Evolutionary conservation across 106 monocot species (phyloP), one percentile per base, ranked within the genome.

Genomic region (Phalaenopsis equestris): DNA sequence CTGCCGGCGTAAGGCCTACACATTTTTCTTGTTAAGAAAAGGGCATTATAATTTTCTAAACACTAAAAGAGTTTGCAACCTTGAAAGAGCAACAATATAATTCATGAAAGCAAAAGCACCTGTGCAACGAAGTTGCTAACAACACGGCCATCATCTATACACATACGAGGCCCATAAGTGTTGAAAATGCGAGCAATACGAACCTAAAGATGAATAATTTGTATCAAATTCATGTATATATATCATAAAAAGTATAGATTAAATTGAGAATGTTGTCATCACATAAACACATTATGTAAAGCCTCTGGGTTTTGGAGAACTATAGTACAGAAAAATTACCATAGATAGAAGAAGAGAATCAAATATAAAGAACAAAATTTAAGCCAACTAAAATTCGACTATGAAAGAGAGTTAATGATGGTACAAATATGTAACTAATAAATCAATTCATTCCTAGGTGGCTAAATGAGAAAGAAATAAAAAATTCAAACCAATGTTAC

Each of bases 111-210:
- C 2, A 24, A 52, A 61, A 77, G 42, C 81, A 93, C 93, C 90
- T 94, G 91, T 30, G 91, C 91, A 57, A 94, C 91, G 65, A 94
- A 94, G 78, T 91, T 94, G 90, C 94, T 94, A 42, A 91, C 94
- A 64, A 94, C 94, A 79, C 94, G 89, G 14, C 91, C 93, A 89
- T 90, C 88, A 88, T 92, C 92, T 77, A 92, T 78, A 81, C 90
- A 92, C 92, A 92, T 92, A 21, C 87, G 87, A 77, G 90, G 92
- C 56, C 90, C 90, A 75, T 92, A 92, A 81, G 90, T 92, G 78
- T 90, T 90, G 49, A 92, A 92, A 81, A 92, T 92, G 30, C 92
- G 87, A 18, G 92, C 92, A 90, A 92, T 92, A 24, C 90, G 87
- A 79, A 92, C 92, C 92, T 90, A 80, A 68, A 78, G 75, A 75